Percentiles rank a stretch among this genome's conserved stretches.
These are phyloP conservation scores for Lepidopterella palustris DNA, from an alignment of 495 filamentous ascomycete genomes.

Conservation along the genomic window DNA sequence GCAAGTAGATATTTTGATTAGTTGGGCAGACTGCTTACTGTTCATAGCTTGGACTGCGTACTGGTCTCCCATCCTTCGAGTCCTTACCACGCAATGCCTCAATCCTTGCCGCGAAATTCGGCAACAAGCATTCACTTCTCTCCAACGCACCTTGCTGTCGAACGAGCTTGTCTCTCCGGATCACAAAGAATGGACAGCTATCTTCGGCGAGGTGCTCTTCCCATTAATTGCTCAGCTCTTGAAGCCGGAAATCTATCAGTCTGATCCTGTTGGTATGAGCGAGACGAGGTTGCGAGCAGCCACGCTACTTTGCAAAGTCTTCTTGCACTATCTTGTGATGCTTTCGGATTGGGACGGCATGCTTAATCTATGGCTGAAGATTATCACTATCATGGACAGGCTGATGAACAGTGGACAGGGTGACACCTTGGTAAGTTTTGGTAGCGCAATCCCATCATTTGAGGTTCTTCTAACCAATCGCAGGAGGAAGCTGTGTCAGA, in stretches of 20 bases:
- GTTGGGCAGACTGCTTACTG: conserved; percentile 7
- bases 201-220: conserved; percentile 92
- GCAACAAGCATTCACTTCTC: conserved; percentile 74
- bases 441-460: background rate
- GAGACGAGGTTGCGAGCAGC: conserved; percentile 91
- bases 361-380: conserved; percentile 86
- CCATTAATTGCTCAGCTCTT: conserved; percentile 84
- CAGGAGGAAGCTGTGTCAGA: conserved; percentile 94
- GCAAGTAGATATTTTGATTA: conserved; percentile 37
- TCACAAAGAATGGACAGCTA: conserved; percentile 86
- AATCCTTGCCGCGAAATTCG: conserved; percentile 95
- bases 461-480: conserved; percentile 7
- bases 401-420: conserved; percentile 95
- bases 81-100: conserved; percentile 79
- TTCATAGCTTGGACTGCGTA: conserved; percentile 86
- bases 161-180: conserved; percentile 68
- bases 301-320: conserved; percentile 87
- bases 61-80: conserved; percentile 91
- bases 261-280: conserved; percentile 88
- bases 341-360: conserved; percentile 83
- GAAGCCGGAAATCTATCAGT: conserved; percentile 92
- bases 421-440: conserved; percentile 67
- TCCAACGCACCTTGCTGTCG: conserved; percentile 82
- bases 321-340: conserved; percentile 84
- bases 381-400: conserved; percentile 90